phyloP scores from a whole-genome alignment of 768 basidiomycete species.

The Trametes cinnabarina region DNA sequence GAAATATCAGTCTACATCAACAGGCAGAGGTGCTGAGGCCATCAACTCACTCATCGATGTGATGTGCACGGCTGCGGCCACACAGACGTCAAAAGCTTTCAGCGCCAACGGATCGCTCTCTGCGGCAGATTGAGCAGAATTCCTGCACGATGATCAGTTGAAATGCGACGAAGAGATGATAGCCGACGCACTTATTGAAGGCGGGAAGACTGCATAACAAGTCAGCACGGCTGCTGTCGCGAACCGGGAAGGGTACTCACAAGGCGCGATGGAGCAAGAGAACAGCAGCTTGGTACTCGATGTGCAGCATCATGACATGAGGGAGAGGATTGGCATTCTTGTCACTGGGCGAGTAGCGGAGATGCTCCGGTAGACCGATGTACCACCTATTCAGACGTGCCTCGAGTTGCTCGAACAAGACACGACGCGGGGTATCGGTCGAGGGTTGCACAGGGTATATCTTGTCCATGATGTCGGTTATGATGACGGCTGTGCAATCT shows the following conservation, averaged over 20 bases:
- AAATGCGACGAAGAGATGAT: no score
- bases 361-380: constrained; percentile 59
- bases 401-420: constrained; percentile 56
- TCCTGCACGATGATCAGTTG: not conserved
- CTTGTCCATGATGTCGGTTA: constrained; percentile 62
- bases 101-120: constrained; percentile 44
- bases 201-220: constrained; percentile 59
- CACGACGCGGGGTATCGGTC: constrained; percentile 46
- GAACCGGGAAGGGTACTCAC: no score
- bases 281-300: constrained; percentile 75
- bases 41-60: constrained; percentile 54
- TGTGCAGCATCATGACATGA: constrained; percentile 64
- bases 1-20: not conserved
- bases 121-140: not conserved
- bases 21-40: not conserved
- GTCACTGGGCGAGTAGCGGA: constrained; percentile 58
- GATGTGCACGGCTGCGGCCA: constrained; percentile 69
- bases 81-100: constrained; percentile 74
- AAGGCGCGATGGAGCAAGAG: constrained; percentile 75
- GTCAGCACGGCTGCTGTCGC: no score
- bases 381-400: constrained; percentile 72
- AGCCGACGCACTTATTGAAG: constrained; percentile 64
- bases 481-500: constrained; percentile 52
- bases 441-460: constrained; percentile 67
- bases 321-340: constrained; percentile 57